Evolutionary conservation across 73 alveolate species (phyloP).

Genomic region (Blepharisma stoltei): DNA sequence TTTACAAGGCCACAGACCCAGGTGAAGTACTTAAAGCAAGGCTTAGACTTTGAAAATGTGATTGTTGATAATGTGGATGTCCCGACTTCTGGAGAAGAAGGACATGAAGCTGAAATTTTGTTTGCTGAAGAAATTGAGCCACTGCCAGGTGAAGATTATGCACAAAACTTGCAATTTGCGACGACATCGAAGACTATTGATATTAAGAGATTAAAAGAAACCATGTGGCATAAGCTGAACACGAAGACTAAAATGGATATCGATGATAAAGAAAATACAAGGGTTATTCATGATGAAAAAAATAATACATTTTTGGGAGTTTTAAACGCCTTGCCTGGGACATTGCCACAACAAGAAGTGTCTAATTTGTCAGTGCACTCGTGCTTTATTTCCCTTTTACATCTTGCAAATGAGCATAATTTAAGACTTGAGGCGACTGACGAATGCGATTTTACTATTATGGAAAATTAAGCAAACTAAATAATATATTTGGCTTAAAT

Average conservation of each 20-base stretch:
- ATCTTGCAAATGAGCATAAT: conserved; percentile 45
- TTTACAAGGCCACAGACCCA: conserved; percentile 6
- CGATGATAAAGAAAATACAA: too few species aligned
- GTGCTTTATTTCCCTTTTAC: conserved; percentile 45
- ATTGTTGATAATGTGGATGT: background rate
- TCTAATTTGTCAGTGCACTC: conserved; percentile 36
- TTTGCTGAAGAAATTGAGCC: conserved; percentile 5
- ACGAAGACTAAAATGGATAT: too few species aligned
- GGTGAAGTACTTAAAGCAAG: background rate
- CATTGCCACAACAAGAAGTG: background rate
- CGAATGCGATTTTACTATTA: conserved; percentile 14
- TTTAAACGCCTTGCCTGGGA: background rate
- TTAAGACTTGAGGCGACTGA: conserved; percentile 33
- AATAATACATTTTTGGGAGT: background rate
- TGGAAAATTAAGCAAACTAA: too few species aligned
- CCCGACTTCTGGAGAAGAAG: background rate
- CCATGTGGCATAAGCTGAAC: background rate
- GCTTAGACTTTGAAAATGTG: background rate
- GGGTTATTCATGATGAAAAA: background rate
- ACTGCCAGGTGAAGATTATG: background rate
- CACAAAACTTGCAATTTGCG: background rate
- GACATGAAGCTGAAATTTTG: background rate
- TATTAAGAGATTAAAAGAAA: background rate
- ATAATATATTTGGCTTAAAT: too few species aligned
- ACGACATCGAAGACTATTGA: background rate